Evolutionary conservation across 345 rosid species (phyloP), one percentile per base, ranked within the genome.

Genomic region (Bruguiera sexangula): DNA sequence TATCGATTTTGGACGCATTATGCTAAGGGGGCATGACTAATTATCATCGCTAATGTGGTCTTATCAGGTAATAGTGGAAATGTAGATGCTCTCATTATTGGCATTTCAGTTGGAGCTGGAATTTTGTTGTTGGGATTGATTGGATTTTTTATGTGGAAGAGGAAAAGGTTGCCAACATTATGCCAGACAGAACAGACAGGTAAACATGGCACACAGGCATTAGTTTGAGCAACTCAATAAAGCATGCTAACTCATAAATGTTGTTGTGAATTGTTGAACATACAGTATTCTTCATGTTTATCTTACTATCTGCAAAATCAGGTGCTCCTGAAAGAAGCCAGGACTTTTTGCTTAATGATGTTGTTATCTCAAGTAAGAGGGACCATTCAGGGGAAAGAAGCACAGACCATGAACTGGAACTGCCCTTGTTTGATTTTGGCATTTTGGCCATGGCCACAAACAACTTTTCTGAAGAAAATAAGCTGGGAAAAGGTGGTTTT

Each of bases 401-500:
- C 22, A 19, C 73, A 1, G 91, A 85, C 50, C 50, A 11, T 36
- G 94, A 89, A 29, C 61, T 84, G 5, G 89, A 87, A 48, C 61
- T 89, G 55, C 92, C 89, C 0, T 52, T 84, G 65, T 78, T 84
- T 46, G 86, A 84, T 79, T 82, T 89, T 71, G 72, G 60, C 50
- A 68, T 83, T 27, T 51, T 89, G 16, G 80, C 75, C 27, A 63
- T 46, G 9, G 89, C 90, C 10, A 87, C 90, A 0, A 24, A 78
- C 60, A 78, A 84, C 72, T 87, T 87, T 68, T 65, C 83, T 5
- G 82, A 81, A 4, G 76, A 79, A 46, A 82, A 84, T 61, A 82
- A 80, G 70, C 80, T 89, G 5, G 96, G 96, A 36, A 84, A 83
- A 68, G 96, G 96, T 5, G 92, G 96, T 19, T 88, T 91, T 58